phyloP scores from a whole-genome alignment of 2,329 filamentous ascomycete genomes.

The Iodosphaeria phyllophila region DNA sequence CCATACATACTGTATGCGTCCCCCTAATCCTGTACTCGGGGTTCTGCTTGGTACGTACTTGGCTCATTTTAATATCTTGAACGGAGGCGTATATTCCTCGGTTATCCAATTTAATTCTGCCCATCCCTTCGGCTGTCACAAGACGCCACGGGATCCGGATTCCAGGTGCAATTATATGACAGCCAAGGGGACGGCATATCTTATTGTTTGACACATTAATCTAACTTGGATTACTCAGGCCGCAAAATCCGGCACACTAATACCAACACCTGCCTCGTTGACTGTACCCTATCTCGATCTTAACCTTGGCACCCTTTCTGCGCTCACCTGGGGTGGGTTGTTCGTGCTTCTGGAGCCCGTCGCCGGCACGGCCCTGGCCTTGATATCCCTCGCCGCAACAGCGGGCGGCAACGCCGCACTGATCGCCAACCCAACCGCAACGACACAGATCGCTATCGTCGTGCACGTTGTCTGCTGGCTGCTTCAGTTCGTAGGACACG shows the following conservation, averaged over 20 bases:
- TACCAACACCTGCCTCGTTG: conserved; percentile 46
- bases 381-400: conserved; percentile 57
- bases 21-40: conserved; percentile 54
- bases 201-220: too few species aligned
- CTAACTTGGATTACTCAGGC: conserved; percentile 22
- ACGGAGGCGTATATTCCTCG: too few species aligned
- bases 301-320: conserved; percentile 45
- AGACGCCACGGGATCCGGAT: too few species aligned
- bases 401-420: conserved; percentile 62
- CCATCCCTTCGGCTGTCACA: conserved; percentile 3
- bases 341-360: conserved; percentile 92
- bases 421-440: conserved; percentile 28
- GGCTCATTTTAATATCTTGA: too few species aligned
- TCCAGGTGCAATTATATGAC: too few species aligned
- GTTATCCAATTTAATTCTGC: conserved; percentile 1
- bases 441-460: conserved; percentile 39
- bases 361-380: conserved; percentile 59
- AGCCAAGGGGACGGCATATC: too few species aligned
- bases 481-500: conserved; percentile 81
- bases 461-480: conserved; percentile 67
- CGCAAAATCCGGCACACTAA: conserved; percentile 42
- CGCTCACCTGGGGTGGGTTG: conserved; percentile 52
- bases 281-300: conserved; percentile 48
- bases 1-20: conserved; percentile 65
- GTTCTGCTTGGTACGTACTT: conserved; percentile 50